Conservation (phyloP, 139 green algal genomes). For the Micromonas commoda region DNA sequence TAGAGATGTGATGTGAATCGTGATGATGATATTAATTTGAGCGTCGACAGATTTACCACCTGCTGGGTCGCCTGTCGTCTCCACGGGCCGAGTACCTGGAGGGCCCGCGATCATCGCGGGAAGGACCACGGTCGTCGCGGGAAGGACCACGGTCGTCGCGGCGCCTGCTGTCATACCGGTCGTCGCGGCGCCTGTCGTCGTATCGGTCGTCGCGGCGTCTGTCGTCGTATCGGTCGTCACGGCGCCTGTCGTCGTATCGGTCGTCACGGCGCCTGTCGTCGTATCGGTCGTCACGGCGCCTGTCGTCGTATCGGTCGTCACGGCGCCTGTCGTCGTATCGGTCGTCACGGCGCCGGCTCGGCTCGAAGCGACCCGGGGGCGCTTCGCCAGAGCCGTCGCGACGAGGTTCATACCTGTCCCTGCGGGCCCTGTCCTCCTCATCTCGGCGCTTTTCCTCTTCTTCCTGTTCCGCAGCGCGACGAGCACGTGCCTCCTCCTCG, state of each 20-base stretch:
- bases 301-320: background rate
- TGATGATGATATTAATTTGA: no score
- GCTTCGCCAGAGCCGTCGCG: no score
- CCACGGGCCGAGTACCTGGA: no score
- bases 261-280: background rate
- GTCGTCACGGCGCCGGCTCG: background rate
- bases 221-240: background rate
- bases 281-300: no score
- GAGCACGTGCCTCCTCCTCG: slow-evolving; percentile 8
- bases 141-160: no score
- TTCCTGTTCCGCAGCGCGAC: background rate
- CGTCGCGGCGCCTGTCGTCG: background rate
- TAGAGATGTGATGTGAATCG: no score
- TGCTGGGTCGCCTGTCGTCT: no score
- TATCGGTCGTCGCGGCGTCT: background rate
- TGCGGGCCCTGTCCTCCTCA: background rate
- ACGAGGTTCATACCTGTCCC: background rate
- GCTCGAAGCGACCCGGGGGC: background rate
- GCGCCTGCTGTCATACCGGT: background rate
- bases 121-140: background rate
- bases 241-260: background rate
- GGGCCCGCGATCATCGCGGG: background rate
- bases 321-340: background rate
- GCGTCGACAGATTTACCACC: no score
- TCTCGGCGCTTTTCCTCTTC: background rate